Evolutionary conservation across 2,329 filamentous ascomycete species (phyloP).

Genomic region (Drechslera avenae): DNA sequence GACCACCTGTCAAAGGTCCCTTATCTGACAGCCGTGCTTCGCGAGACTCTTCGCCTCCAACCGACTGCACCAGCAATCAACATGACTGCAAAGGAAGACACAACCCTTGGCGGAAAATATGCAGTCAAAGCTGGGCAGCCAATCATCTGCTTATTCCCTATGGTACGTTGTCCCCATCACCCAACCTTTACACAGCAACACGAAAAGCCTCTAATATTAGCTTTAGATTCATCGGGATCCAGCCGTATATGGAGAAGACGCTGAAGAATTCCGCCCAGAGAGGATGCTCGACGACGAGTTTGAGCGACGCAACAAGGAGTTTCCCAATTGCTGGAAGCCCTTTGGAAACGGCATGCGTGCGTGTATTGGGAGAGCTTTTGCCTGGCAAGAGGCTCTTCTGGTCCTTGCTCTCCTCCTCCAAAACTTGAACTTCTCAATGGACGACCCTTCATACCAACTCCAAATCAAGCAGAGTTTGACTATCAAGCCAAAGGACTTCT

Average conservation of each 20-base stretch:
- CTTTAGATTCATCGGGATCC: constrained; percentile 49
- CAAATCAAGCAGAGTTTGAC: constrained; percentile 53
- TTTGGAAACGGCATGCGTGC: constrained; percentile 60
- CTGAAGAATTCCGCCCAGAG: constrained; percentile 53
- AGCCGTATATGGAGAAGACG: constrained; percentile 52
- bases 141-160: constrained; percentile 39
- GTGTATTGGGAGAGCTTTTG: constrained; percentile 61
- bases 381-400: constrained; percentile 60
- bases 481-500: constrained; percentile 52
- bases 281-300: constrained; percentile 55
- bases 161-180: constrained; percentile 6
- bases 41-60: constrained; percentile 62
- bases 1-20: constrained; percentile 59
- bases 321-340: constrained; percentile 56
- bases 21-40: constrained; percentile 61
- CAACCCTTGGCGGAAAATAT: constrained; percentile 47
- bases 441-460: constrained; percentile 52
- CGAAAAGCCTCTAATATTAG: not conserved
- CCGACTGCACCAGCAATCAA: constrained; percentile 60
- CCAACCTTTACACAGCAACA: not conserved
- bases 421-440: constrained; percentile 52
- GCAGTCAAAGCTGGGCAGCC: constrained; percentile 42
- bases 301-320: constrained; percentile 46
- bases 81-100: constrained; percentile 41
- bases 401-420: constrained; percentile 52